phyloP scores from a whole-genome alignment of 2,329 filamentous ascomycete species.

The Chalara sp. region DNA sequence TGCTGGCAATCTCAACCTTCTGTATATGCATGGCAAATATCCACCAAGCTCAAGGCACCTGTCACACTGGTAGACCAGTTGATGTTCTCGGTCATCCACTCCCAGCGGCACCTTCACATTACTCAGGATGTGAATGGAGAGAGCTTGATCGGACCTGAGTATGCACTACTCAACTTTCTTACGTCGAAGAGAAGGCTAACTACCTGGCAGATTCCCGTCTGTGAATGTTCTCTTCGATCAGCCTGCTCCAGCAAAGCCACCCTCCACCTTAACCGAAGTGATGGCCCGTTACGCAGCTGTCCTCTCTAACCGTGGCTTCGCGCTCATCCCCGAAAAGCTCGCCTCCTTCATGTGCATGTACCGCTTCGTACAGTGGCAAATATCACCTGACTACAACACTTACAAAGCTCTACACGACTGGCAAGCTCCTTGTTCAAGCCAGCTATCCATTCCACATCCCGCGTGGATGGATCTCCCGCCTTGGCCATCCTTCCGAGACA shows the following conservation, averaged over 20 bases:
- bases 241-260: conserved; percentile 11
- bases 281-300: conserved; percentile 22
- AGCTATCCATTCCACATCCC: conserved; percentile 21
- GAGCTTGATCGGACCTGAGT: background rate
- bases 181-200: background rate
- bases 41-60: conserved; percentile 24
- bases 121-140: conserved; percentile 1
- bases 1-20: conserved; percentile 26
- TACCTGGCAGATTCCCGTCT: conserved; percentile 10
- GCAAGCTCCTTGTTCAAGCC: conserved; percentile 19
- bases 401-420: conserved; percentile 20
- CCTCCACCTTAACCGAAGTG: conserved; percentile 16
- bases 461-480: conserved; percentile 26
- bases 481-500: conserved; percentile 23
- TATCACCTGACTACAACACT: conserved; percentile 7
- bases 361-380: conserved; percentile 24
- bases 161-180: background rate
- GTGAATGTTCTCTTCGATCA: conserved; percentile 22
- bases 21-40: conserved; percentile 24
- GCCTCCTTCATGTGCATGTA: conserved; percentile 27
- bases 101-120: conserved; percentile 19
- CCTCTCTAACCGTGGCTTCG: conserved; percentile 20
- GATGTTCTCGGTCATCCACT: conserved; percentile 22
- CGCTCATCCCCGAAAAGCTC: conserved; percentile 22
- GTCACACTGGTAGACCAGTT: conserved; percentile 22